A percentile compares a stretch with the other conserved stretches of the same genome.
Evolutionary conservation across 108 stramenopile genomes (phyloP).

Genomic region (Pelagomonas calceolata): DNA sequence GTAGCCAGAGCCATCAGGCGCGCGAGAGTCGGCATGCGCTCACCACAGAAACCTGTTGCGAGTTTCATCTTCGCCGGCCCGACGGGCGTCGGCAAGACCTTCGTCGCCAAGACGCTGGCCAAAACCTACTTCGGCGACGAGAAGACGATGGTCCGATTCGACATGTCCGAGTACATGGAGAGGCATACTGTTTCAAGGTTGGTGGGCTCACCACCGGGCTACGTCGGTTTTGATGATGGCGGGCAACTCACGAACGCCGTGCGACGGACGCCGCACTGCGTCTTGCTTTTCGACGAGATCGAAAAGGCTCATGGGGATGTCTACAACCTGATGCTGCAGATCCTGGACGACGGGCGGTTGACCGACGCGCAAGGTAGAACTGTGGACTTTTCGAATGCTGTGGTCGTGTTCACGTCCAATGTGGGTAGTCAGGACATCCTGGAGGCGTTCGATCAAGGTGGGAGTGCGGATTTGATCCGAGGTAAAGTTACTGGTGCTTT

Average conservation of each 20-base stretch:
- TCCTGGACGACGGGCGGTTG: slow-evolving; percentile 89
- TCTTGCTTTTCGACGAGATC: slow-evolving; percentile 87
- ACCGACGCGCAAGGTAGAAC: slow-evolving; percentile 87
- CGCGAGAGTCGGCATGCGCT: slow-evolving; percentile 19
- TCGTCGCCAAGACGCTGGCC: slow-evolving; percentile 76
- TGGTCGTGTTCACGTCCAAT: slow-evolving; percentile 88
- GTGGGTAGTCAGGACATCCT: slow-evolving; percentile 57
- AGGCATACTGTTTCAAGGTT: slow-evolving; percentile 52
- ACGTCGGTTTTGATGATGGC: slow-evolving; percentile 87
- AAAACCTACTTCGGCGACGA: slow-evolving; percentile 72
- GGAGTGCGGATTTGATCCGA: slow-evolving; percentile 30
- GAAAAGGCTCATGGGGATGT: slow-evolving; percentile 94
- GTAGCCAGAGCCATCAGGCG: slow-evolving; percentile 18
- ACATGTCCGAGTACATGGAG: slow-evolving; percentile 83
- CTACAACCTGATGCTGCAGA: slow-evolving; percentile 74
- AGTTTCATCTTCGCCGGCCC: slow-evolving; percentile 34
- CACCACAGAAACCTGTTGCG: slow-evolving; percentile 11
- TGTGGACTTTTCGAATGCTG: slow-evolving; percentile 88
- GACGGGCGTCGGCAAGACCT: slow-evolving; percentile 77
- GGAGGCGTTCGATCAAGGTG: slow-evolving; percentile 25
- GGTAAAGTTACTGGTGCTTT: slow-evolving; percentile 63
- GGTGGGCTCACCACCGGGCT: slow-evolving; percentile 79
- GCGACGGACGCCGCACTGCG: slow-evolving; percentile 79
- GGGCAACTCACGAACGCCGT: slow-evolving; percentile 94
- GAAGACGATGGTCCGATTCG: slow-evolving; percentile 61